phyloP scores from a whole-genome alignment of 768 basidiomycete species.

The Clitopilus hobsonii region DNA sequence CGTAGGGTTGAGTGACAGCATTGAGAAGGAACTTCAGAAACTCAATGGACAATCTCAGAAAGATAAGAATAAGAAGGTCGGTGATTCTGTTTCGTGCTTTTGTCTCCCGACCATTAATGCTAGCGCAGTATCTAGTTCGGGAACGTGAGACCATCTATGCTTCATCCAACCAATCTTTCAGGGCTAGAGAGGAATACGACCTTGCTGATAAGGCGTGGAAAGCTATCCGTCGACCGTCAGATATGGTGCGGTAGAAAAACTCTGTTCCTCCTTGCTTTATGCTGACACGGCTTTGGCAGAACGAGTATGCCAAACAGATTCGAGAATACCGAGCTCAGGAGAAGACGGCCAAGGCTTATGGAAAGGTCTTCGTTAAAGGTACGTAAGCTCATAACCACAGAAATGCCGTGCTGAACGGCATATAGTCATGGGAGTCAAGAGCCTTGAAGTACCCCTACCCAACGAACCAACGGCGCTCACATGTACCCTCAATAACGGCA shows the following conservation, averaged over 20 bases:
- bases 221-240: slow-evolving; percentile 82
- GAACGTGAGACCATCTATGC: slow-evolving; percentile 83
- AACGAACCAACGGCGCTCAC: slow-evolving; percentile 68
- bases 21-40: slow-evolving; percentile 69
- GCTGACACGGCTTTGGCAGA: slow-evolving; percentile 41
- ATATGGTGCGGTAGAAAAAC: slow-evolving; percentile 68
- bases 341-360: slow-evolving; percentile 74
- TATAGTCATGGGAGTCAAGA: slow-evolving; percentile 72
- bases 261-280: slow-evolving; percentile 5
- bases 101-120: slow-evolving; percentile 5
- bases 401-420: not conserved
- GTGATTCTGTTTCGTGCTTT: slow-evolving; percentile 15
- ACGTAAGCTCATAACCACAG: slow-evolving; percentile 13
- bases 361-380: slow-evolving; percentile 96
- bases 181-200: slow-evolving; percentile 73
- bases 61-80: slow-evolving; percentile 34
- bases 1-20: slow-evolving; percentile 25
- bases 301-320: slow-evolving; percentile 92
- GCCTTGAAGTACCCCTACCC: slow-evolving; percentile 75
- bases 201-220: slow-evolving; percentile 84
- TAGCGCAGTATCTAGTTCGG: slow-evolving; percentile 76
- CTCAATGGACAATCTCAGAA: slow-evolving; percentile 38
- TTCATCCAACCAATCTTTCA: slow-evolving; percentile 70
- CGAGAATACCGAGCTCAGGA: slow-evolving; percentile 75
- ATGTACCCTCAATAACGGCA: slow-evolving; percentile 93